Conservation (phyloP, 2,329 filamentous ascomycete species). For the Diplodia seriata region DNA sequence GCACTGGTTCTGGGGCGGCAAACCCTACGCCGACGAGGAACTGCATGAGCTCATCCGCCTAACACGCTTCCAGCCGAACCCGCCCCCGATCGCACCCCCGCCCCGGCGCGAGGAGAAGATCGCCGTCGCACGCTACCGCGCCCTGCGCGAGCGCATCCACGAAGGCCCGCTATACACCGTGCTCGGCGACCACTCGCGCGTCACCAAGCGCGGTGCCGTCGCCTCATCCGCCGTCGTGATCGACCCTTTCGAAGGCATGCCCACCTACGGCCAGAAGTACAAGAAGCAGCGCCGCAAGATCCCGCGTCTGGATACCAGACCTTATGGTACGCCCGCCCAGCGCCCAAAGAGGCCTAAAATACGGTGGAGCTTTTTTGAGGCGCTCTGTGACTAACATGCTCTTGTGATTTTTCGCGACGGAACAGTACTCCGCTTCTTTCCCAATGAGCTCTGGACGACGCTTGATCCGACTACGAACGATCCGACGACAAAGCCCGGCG, state of each 20-base stretch:
- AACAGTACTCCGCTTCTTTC: constrained; percentile 65
- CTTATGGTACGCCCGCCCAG: constrained; percentile 59
- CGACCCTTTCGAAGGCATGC: constrained; percentile 68
- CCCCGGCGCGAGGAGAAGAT: constrained; percentile 54
- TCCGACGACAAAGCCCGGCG: constrained; percentile 34
- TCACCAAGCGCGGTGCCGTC: constrained; percentile 47
- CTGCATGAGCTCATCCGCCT: neutral
- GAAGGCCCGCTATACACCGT: constrained; percentile 67
- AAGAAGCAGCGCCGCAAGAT: constrained; percentile 62
- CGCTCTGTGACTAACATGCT: constrained; percentile 31
- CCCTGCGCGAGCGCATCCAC: constrained; percentile 62
- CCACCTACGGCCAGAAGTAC: constrained; percentile 66
- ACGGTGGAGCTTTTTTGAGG: neutral
- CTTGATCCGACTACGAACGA: constrained; percentile 49
- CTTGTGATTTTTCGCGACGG: neutral
- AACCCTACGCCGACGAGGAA: neutral
- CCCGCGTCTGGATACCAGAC: constrained; percentile 61
- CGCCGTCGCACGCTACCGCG: constrained; percentile 59
- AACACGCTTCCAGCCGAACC: constrained; percentile 20
- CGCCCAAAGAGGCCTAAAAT: neutral
- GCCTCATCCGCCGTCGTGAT: constrained; percentile 49
- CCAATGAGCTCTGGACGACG: constrained; percentile 62
- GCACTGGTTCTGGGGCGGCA: neutral
- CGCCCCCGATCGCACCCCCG: constrained; percentile 39
- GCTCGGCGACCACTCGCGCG: constrained; percentile 57